Percentiles rank a stretch among this genome's conserved stretches.
These are phyloP conservation scores for Tuber borchii DNA, from an alignment of 495 filamentous ascomycete genomes.

Conservation along the genomic window DNA sequence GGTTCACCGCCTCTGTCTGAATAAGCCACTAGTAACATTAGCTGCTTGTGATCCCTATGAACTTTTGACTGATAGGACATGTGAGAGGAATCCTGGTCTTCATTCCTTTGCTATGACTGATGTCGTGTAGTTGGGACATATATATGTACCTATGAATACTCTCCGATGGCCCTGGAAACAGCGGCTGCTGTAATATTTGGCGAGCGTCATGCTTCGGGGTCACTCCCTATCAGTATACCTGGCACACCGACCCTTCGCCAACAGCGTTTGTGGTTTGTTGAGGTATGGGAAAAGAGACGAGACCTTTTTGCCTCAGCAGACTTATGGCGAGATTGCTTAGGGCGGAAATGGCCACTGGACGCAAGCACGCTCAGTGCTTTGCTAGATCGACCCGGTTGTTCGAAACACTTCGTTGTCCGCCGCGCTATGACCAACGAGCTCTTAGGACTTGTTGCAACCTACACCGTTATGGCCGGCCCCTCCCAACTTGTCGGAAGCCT, in stretches of 20 bases:
- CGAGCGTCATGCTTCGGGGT: slow-evolving; percentile 42
- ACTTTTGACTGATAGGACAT: slow-evolving; percentile 40
- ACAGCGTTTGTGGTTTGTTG: slow-evolving; percentile 43
- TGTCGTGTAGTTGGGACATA: slow-evolving; percentile 40
- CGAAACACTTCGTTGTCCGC: slow-evolving; percentile 58
- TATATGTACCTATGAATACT: slow-evolving; percentile 47
- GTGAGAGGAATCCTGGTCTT: slow-evolving; percentile 21
- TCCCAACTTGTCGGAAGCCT: slow-evolving; percentile 55
- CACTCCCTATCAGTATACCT: slow-evolving; percentile 39
- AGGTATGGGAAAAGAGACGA: slow-evolving; percentile 44
- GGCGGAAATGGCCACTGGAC: slow-evolving; percentile 50
- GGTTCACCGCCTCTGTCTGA: slow-evolving; percentile 39
- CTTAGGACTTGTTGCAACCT: slow-evolving; percentile 57
- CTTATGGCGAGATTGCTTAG: slow-evolving; percentile 43
- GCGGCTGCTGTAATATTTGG: slow-evolving; percentile 54
- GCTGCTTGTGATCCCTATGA: slow-evolving; percentile 43
- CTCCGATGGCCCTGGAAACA: slow-evolving; percentile 49
- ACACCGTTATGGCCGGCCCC: slow-evolving; percentile 52
- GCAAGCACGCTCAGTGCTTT: slow-evolving; percentile 49
- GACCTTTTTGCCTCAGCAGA: slow-evolving; percentile 43
- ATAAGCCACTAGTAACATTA: slow-evolving; percentile 41
- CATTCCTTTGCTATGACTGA: slow-evolving; percentile 15
- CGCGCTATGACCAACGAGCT: slow-evolving; percentile 49
- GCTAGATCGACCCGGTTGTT: slow-evolving; percentile 56
- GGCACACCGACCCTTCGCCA: slow-evolving; percentile 38